phyloP scores from a whole-genome alignment of 495 filamentous ascomycete species.

The Articulospora tetracladia region DNA sequence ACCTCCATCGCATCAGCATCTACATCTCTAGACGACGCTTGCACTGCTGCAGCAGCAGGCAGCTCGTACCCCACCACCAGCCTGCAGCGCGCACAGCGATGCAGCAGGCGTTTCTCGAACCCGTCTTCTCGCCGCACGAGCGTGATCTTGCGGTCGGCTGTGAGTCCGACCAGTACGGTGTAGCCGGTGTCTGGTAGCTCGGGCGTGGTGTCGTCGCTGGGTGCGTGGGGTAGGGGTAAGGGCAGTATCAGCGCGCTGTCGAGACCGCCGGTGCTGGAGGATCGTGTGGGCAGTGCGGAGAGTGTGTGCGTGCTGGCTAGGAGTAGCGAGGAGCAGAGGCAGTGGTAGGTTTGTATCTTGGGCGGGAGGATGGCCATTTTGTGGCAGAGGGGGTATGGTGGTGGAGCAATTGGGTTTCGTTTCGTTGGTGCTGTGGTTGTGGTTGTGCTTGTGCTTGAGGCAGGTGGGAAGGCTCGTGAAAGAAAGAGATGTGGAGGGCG shows the following conservation, averaged over 20 bases:
- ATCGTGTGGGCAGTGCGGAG: constrained; percentile 49
- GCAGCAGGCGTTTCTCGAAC: constrained; percentile 64
- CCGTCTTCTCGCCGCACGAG: constrained; percentile 62
- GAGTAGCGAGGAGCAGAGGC: constrained; percentile 69
- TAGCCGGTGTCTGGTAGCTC: constrained; percentile 24
- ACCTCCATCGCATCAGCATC: constrained; percentile 22
- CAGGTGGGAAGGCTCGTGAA: background rate
- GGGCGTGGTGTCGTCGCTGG: background rate
- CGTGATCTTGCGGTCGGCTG: constrained; percentile 44
- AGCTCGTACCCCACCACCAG: constrained; percentile 61
- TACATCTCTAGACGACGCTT: background rate
- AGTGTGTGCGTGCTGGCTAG: constrained; percentile 60
- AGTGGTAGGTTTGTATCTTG: constrained; percentile 56
- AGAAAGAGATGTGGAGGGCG: background rate
- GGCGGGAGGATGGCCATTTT: constrained; percentile 3
- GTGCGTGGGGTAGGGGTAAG: constrained; percentile 24
- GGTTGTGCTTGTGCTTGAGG: background rate
- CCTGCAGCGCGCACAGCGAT: constrained; percentile 60
- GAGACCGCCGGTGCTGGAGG: constrained; percentile 22
- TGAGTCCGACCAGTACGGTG: constrained; percentile 26
- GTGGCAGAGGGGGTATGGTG: background rate
- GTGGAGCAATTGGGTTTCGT: background rate
- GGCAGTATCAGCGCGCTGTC: constrained; percentile 44
- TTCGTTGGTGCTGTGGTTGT: background rate
- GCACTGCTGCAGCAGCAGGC: constrained; percentile 25